Base-by-base conservation (phyloP, 176 grass and related monocot species). In the Oryza australiensis region DNA sequence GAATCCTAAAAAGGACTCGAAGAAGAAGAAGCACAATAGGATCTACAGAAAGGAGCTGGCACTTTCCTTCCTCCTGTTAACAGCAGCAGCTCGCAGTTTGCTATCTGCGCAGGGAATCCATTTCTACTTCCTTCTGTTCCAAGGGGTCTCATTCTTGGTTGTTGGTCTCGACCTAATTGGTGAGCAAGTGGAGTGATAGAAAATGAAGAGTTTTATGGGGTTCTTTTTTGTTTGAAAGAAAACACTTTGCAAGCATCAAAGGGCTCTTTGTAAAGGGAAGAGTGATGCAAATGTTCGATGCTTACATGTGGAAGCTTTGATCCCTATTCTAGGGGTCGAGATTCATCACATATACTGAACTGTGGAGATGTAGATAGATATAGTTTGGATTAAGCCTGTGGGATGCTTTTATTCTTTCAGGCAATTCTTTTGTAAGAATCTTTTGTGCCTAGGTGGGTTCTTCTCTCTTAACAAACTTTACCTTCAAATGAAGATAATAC, bases 61-160 rank as follows among this genome's bases (percentile, higher is more conserved):
- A 0, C 81, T 95, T 70, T 91, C 93, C 12, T 91, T 95, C 81
- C 90, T 95, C 23, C 79, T 95, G 45, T 42, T 95, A 34, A 90
- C 84, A 26, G 93, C 93, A 37, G 93, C 90, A 0, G 80, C 90
- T 34, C 87, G 93, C 43, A 95, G 93, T 37, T 72, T 95, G 70
- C 77, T 92, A 29, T 92, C 93, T 38, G 93, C 93, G 34, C 89
- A 92, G 83, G 90, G 93, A 62, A 80, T 95, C 67, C 93, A 95
- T 33, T 95, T 95, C 79, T 95, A 92, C 85, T 92, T 94, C 84
- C 89, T 92, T 6, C 73, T 92, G 74, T 94, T 94, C 69, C 92
- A 94, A 80, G 92, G 92, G 24, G 63, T 83, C 13, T 88, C 89
- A 32, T 94, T 94, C 85, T 81, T 95, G 60, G 85, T 95, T 18